Percentiles rank a stretch among this genome's conserved stretches.
These are phyloP conservation scores for Elsinoe fawcettii DNA, from an alignment of 2,329 filamentous ascomycete species.

Conservation along the genomic window DNA sequence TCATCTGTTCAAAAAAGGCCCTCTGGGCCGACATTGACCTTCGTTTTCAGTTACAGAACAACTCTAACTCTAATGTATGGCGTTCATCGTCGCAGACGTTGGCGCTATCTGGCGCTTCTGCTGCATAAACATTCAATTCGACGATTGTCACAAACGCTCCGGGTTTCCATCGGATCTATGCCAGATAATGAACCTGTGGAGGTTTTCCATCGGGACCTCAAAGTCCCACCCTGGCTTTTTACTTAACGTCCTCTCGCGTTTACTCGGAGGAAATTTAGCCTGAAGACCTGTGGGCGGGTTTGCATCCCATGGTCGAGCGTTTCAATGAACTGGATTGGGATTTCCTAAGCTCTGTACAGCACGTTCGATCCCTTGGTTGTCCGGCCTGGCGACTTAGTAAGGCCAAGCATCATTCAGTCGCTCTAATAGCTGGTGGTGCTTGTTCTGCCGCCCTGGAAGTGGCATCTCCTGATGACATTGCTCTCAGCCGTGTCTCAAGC, in stretches of 20 bases:
- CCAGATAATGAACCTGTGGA: background rate
- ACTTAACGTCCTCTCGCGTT: too few relatives aligned
- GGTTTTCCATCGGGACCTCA: background rate
- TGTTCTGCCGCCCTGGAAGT: background rate
- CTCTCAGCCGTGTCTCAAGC: background rate
- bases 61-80: background rate
- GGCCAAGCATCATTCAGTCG: background rate
- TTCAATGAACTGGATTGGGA: background rate
- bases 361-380: background rate
- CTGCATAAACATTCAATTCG: background rate
- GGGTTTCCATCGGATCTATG: background rate
- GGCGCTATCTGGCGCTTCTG: background rate
- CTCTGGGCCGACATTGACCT: background rate
- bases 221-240: background rate
- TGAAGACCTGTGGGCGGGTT: background rate
- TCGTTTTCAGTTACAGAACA: background rate
- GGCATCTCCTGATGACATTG: background rate
- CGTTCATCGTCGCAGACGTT: background rate
- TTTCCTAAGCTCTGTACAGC: background rate
- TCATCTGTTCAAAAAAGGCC: background rate
- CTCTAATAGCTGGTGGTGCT: background rate
- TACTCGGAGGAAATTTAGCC: background rate
- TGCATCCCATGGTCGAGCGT: background rate
- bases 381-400: background rate
- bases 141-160: background rate